Percentiles rank a stretch among this genome's conserved stretches.
Conservation (phyloP, 768 basidiomycete species). For the Sarcomyxa edulis region DNA sequence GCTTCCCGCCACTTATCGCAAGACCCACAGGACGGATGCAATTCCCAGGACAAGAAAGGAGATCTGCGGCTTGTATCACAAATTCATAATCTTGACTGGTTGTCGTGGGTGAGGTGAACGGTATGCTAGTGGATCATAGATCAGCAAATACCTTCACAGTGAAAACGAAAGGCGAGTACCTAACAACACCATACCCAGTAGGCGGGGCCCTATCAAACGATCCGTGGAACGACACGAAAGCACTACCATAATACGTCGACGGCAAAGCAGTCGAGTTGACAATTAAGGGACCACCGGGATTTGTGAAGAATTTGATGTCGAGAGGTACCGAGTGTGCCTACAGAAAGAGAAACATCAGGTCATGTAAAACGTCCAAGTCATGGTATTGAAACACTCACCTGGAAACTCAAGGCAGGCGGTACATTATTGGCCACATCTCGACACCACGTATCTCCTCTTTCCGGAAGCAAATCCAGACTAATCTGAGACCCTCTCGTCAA, state of each 20-base stretch:
- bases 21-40: conserved; percentile 42
- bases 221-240: conserved; percentile 42
- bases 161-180: conserved; percentile 17
- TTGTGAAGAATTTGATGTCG: conserved; percentile 38
- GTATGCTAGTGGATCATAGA: conserved; percentile 7
- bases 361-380: background rate
- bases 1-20: conserved; percentile 26
- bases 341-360: background rate
- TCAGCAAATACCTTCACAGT: background rate
- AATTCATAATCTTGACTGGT: conserved; percentile 20
- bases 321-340: conserved; percentile 43
- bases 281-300: too few relatives aligned
- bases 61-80: conserved; percentile 32
- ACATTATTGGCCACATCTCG: conserved; percentile 25
- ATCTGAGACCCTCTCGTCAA: conserved; percentile 30
- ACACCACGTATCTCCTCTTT: conserved; percentile 29
- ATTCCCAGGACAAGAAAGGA: conserved; percentile 31
- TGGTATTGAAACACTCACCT: conserved; percentile 18
- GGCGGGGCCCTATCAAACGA: conserved; percentile 35
- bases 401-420: conserved; percentile 33
- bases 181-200: conserved; percentile 41
- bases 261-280: conserved; percentile 19
- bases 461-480: conserved; percentile 28
- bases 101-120: conserved; percentile 16
- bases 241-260: conserved; percentile 21